These are phyloP conservation scores for Coccomyxa subellipsoidea DNA, from an alignment of 163 green algal genomes.

Conservation along the genomic window DNA sequence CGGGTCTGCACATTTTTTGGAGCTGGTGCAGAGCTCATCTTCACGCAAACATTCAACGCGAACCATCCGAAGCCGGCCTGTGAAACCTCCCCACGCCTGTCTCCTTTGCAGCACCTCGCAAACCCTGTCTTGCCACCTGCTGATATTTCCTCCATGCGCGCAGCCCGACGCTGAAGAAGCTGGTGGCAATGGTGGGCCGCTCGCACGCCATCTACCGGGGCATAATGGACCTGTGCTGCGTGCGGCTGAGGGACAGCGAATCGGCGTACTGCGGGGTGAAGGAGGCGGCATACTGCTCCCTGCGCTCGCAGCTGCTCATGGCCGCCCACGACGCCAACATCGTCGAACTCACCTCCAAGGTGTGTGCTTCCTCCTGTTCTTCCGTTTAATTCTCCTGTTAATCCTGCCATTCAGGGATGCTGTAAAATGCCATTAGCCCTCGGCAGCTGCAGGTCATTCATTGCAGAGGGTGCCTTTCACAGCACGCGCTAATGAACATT, in stretches of 20 bases:
- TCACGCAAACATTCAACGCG: too few relatives aligned
- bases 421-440: too few relatives aligned
- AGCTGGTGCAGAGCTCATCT: too few relatives aligned
- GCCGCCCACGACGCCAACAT: slow-evolving; percentile 66
- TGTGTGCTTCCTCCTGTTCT: neutral
- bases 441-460: too few relatives aligned
- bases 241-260: slow-evolving; percentile 57
- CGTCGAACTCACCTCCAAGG: slow-evolving; percentile 35
- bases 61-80: too few relatives aligned
- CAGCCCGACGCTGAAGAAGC: slow-evolving; percentile 44
- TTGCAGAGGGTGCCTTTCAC: too few relatives aligned
- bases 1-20: too few relatives aligned
- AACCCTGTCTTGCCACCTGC: neutral
- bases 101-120: too few relatives aligned
- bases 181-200: slow-evolving; percentile 67
- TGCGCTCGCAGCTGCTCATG: slow-evolving; percentile 76
- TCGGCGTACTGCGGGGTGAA: slow-evolving; percentile 48
- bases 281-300: slow-evolving; percentile 48
- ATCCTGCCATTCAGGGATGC: too few relatives aligned
- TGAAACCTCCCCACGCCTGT: too few relatives aligned
- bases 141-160: neutral
- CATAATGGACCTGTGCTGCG: slow-evolving; percentile 56
- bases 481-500: too few relatives aligned
- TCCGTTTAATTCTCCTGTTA: neutral
- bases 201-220: slow-evolving; percentile 44